phyloP scores from a whole-genome alignment of 208 protist genomes.

The Trypanosoma scelopori region DNA sequence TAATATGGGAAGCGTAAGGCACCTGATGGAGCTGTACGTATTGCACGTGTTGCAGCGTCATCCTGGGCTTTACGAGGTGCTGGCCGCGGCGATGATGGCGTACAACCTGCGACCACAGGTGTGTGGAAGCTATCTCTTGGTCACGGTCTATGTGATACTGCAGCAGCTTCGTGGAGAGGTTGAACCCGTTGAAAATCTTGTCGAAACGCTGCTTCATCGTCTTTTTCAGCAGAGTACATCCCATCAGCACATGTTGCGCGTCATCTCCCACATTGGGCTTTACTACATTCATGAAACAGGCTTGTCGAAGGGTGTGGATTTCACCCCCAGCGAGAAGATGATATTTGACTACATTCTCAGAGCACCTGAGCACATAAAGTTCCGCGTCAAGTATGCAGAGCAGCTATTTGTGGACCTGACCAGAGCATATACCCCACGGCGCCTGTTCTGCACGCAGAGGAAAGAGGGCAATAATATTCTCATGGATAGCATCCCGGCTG shows the following conservation, averaged over 20 bases:
- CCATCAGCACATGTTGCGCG: constrained; percentile 90
- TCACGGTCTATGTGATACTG: constrained; percentile 68
- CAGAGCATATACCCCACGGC: constrained; percentile 51
- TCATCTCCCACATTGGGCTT: constrained; percentile 85
- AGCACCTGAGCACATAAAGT: constrained; percentile 75
- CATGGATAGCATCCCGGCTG: constrained; percentile 73
- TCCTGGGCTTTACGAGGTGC: constrained; percentile 50
- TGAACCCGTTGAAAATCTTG: constrained; percentile 32
- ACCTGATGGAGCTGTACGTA: constrained; percentile 86
- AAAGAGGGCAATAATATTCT: constrained; percentile 82
- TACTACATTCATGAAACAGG: constrained; percentile 51
- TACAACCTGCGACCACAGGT: constrained; percentile 79
- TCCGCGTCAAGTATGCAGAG: constrained; percentile 68
- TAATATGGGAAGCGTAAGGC: constrained; percentile 89
- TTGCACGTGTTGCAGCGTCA: constrained; percentile 60
- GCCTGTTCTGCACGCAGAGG: constrained; percentile 74
- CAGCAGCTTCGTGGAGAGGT: constrained; percentile 32
- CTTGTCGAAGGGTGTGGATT: constrained; percentile 23
- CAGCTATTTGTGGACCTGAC: constrained; percentile 73
- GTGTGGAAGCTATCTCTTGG: constrained; percentile 76
- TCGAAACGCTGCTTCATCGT: constrained; percentile 53
- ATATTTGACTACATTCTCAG: constrained; percentile 70
- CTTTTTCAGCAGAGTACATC: constrained; percentile 84
- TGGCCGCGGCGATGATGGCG: constrained; percentile 52
- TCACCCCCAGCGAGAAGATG: constrained; percentile 30